Percentiles rank a stretch among this genome's conserved stretches.
phyloP scores from a whole-genome alignment of 2,329 filamentous ascomycete species.

The Trichoderma hamatum region DNA sequence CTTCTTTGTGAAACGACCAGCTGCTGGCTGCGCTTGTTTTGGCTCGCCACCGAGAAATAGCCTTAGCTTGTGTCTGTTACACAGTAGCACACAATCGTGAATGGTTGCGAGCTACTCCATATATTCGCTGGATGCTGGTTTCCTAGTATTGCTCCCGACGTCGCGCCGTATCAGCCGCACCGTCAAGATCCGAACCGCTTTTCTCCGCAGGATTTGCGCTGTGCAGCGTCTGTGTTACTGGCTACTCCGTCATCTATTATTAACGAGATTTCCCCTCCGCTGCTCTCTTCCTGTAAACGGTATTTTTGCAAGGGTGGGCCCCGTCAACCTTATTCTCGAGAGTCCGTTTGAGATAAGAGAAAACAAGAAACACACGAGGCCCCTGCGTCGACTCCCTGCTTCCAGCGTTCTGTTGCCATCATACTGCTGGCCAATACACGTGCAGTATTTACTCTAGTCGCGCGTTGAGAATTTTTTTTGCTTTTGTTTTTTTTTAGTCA shows the following conservation, averaged over 20 bases:
- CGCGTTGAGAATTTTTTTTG: neutral
- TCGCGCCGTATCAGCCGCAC: constrained; percentile 3
- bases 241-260: neutral
- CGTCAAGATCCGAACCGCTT: neutral
- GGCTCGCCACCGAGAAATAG: neutral
- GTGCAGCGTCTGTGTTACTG: neutral
- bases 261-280: neutral
- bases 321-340: constrained; percentile 23
- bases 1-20: constrained; percentile 17
- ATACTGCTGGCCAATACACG: neutral
- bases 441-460: neutral
- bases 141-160: neutral
- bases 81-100: neutral
- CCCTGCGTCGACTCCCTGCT: constrained; percentile 11
- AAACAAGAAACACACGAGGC: neutral
- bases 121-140: neutral
- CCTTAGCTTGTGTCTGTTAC: neutral
- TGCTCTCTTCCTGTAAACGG: neutral
- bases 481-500: neutral
- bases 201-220: neutral
- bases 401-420: neutral
- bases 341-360: constrained; percentile 14
- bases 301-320: constrained; percentile 9
- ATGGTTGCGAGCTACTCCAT: neutral
- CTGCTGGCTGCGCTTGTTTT: neutral